These are phyloP conservation scores for Sclerotinia spermophila DNA, from an alignment of 2,329 filamentous ascomycete species.

Conservation along the genomic window DNA sequence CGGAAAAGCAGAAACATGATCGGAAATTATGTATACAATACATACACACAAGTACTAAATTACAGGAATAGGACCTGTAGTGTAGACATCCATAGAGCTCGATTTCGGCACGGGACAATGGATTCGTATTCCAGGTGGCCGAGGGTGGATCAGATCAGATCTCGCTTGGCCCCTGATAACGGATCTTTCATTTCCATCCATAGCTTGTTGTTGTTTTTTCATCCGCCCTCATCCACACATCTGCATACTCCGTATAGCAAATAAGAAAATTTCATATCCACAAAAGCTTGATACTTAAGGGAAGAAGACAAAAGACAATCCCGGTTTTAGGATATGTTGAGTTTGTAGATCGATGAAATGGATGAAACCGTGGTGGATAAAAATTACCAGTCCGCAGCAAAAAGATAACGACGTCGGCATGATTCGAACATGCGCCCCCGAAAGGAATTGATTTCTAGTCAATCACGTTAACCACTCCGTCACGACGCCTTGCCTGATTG, in stretches of 20 bases:
- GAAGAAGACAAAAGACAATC: neutral
- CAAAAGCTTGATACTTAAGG: neutral
- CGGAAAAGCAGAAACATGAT: neutral
- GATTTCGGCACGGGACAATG: neutral
- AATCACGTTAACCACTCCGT: conserved; percentile 8
- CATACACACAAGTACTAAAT: neutral
- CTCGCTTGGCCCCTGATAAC: neutral
- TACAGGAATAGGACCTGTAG: neutral
- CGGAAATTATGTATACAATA: neutral
- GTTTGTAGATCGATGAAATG: neutral
- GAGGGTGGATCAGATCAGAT: neutral
- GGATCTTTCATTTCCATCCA: neutral
- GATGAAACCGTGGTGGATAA: neutral
- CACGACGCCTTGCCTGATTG: neutral
- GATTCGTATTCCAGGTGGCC: neutral
- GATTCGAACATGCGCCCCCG: conserved; percentile 11
- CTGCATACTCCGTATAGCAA: neutral
- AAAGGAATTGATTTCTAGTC: conserved; percentile 13
- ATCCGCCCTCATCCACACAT: neutral
- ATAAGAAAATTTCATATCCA: neutral
- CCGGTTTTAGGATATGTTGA: neutral
- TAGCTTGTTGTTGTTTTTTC: neutral
- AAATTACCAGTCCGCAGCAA: too few relatives aligned
- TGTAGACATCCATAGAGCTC: neutral
- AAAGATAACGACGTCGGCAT: neutral